Percentiles rank a stretch among this genome's conserved stretches.
Evolutionary conservation across 768 basidiomycete genomes (phyloP).

Genomic region (Panus rudis): DNA sequence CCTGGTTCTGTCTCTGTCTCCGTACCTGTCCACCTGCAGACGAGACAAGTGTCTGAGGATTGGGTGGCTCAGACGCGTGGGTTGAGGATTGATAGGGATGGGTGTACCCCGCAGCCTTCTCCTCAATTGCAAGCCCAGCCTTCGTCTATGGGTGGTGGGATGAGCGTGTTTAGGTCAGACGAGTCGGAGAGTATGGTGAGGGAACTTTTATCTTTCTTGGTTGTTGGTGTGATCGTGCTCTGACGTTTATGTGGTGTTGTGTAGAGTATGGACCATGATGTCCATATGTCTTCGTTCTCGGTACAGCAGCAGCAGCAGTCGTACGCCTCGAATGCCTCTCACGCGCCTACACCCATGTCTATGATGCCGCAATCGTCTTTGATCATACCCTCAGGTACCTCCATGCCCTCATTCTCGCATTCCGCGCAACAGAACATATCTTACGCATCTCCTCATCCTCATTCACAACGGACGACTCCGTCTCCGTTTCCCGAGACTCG

Average conservation of each 20-base stretch:
- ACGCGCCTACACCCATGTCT: not conserved
- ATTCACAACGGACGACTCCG: no score
- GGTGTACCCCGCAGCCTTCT: no score
- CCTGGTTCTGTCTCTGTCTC: constrained; percentile 17
- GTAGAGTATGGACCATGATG: not conserved
- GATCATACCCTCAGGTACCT: not conserved
- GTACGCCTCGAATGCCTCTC: not conserved
- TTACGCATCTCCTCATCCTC: not conserved
- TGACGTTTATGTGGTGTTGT: constrained; percentile 1
- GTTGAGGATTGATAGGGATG: constrained; percentile 43
- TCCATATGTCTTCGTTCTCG: not conserved
- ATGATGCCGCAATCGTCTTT: not conserved
- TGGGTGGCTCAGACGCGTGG: constrained; percentile 70
- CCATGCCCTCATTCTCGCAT: not conserved
- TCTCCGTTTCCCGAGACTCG: no score
- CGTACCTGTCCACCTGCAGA: constrained; percentile 24
- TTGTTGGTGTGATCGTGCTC: constrained; percentile 9
- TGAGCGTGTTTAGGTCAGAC: no score
- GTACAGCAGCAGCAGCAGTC: not conserved
- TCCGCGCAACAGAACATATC: not conserved
- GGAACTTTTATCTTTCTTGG: not conserved
- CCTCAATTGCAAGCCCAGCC: no score
- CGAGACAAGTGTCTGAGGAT: constrained; percentile 38
- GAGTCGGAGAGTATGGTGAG: no score
- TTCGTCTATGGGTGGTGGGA: no score